A percentile compares a stretch with the other conserved stretches of the same genome.
phyloP scores from a whole-genome alignment of 352 stramenopile genomes.

The Phytophthora nicotianae region DNA sequence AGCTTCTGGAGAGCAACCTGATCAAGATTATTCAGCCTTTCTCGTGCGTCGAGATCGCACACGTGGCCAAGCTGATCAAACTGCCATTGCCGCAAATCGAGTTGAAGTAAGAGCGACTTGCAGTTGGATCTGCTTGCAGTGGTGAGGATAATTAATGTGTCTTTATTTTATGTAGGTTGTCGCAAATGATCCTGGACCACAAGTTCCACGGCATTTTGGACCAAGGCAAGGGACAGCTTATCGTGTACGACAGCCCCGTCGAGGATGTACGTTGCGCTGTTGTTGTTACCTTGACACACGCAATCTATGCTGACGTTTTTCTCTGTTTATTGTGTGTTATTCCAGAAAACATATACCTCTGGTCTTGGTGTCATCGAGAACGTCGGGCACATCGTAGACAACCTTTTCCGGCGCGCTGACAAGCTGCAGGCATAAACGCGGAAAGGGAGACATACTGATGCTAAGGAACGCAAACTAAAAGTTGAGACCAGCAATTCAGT shows the following conservation, averaged over 20 bases:
- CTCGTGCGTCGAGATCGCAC: conserved; percentile 96
- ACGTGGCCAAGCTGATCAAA: conserved; percentile 98
- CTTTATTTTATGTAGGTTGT: conserved; percentile 87
- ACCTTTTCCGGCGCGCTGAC: conserved; percentile 90
- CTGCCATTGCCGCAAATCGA: conserved; percentile 89
- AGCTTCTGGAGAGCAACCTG: conserved; percentile 98
- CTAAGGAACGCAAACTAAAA: conserved; percentile 4
- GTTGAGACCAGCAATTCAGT: conserved; percentile 17
- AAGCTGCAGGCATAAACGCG: conserved; percentile 76
- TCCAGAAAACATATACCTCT: conserved; percentile 91
- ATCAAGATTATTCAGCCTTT: conserved; percentile 99
- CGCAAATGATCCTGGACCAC: conserved; percentile 99
- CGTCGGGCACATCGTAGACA: conserved; percentile 96
- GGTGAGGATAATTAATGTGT: conserved; percentile 1
- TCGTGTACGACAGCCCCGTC: conserved; percentile 95
- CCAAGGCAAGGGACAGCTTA: conserved; percentile 98
- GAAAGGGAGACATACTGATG: conserved; percentile 3
- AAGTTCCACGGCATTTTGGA: conserved; percentile 99
- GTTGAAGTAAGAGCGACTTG: conserved; percentile 61
- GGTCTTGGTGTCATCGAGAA: conserved; percentile 97
- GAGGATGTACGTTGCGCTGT: conserved; percentile 86
- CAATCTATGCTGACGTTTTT: not conserved
- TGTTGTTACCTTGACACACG: not conserved
- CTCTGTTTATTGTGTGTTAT: conserved; percentile 9
- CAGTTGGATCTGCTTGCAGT: not conserved